Base-by-base conservation (phyloP, 768 basidiomycete genomes). In the Termitomyces sp. region DNA sequence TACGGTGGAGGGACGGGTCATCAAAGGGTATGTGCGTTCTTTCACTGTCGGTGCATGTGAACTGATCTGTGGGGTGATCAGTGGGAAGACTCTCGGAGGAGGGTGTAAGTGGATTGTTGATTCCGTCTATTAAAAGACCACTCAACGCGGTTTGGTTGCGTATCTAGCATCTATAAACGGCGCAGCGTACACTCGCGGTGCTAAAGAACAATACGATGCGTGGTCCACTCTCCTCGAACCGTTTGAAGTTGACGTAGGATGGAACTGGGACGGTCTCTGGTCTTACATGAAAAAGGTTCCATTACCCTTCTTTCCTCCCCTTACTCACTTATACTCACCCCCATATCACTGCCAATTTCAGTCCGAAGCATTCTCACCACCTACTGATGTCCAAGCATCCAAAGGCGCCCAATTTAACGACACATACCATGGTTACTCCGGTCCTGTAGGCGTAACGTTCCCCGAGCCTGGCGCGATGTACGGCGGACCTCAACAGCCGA, bases 371-470 rank as follows among this genome's bases (percentile, higher is more conserved):
- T 81, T 81, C 64, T 79, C 79, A 12, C 71, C 79, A 20, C 81
- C 81, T 1, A 80, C 79, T 55, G 56, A 67, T 8, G 71, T 76
- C 56, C 80, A 82, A 66, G 69, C 68, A 0, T 72, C 75, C 5
- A 80, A 78, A 64, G 80, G 80, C 0, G 79, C 79, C 2, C 77
- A 79, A 53, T 79, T 68, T 14, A 74, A 79, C 58, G 67, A 71
- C 3, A 72, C 73, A 6, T 84, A 81, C 62, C 83, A 86, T 63
- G 83, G 83, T 9, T 76, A 72, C 30, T 55, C 69, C 3, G 84
- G 84, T 0, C 83, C 83, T 3, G 77, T 86, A 2, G 80, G 82
- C 61, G 81, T 82, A 23, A 79, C 79, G 1, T 80, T 75, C 64
- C 80, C 78, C 10, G 79, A 77, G 4, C 52, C 62, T 23, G 43